phyloP scores from a whole-genome alignment of 2,329 filamentous ascomycete species.

The Aspergillus sp. region DNA sequence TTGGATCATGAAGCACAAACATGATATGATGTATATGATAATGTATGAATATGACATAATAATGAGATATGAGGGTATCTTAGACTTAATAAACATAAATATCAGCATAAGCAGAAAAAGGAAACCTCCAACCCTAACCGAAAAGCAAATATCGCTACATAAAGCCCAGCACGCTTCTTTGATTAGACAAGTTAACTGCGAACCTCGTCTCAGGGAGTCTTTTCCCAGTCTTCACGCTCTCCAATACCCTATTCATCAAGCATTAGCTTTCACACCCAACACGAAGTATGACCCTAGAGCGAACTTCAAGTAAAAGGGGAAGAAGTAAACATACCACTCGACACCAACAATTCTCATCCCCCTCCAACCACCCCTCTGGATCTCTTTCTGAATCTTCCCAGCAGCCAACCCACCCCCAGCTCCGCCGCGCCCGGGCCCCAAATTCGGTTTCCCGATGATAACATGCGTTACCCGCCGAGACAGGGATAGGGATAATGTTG shows the following conservation, averaged over 20 bases:
- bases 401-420: constrained; percentile 74
- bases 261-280: not conserved
- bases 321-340: constrained; percentile 64
- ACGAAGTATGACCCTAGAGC: not conserved
- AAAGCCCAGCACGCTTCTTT: constrained; percentile 63
- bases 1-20: constrained; percentile 9
- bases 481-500: constrained; percentile 67
- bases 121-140: not conserved
- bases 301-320: not conserved
- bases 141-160: constrained; percentile 6
- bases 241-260: constrained; percentile 63
- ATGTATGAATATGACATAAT: constrained; percentile 4
- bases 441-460: constrained; percentile 66
- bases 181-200: constrained; percentile 61
- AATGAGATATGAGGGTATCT: constrained; percentile 18
- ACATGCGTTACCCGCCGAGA: constrained; percentile 81
- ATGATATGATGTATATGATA: constrained; percentile 11
- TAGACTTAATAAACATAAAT: constrained; percentile 3
- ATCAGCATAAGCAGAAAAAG: not conserved
- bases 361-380: constrained; percentile 64
- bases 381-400: constrained; percentile 79
- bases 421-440: constrained; percentile 53
- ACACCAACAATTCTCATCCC: constrained; percentile 76
- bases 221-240: constrained; percentile 74
- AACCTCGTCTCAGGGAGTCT: constrained; percentile 75